These are phyloP conservation scores for Jasminum sambac DNA, from an alignment of 257 asterid species.

Conservation along the genomic window DNA sequence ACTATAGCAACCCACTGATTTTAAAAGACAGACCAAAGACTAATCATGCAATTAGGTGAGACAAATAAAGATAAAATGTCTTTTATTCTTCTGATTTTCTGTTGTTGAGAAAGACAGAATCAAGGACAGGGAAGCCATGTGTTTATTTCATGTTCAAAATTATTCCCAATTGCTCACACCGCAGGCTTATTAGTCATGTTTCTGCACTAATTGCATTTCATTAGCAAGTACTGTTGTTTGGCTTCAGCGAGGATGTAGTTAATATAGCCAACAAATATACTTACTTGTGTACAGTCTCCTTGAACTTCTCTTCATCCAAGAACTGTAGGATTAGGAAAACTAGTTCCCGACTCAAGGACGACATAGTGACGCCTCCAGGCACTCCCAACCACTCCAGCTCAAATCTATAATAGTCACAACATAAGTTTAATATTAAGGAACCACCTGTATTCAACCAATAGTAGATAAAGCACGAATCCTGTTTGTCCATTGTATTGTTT, in stretches of 20 bases:
- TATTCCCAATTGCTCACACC: slow-evolving; percentile 4
- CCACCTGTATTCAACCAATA: slow-evolving; percentile 32
- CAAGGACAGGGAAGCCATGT: slow-evolving; percentile 7
- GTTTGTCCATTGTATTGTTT: not conserved
- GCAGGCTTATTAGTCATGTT: slow-evolving; percentile 1
- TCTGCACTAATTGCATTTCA: not conserved
- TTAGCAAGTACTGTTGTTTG: not conserved
- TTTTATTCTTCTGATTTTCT: slow-evolving; percentile 1
- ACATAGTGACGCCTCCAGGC: slow-evolving; percentile 91
- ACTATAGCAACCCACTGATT: slow-evolving; percentile 15
- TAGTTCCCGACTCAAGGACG: slow-evolving; percentile 97
- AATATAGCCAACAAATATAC: slow-evolving; percentile 26
- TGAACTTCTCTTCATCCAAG: slow-evolving; percentile 96
- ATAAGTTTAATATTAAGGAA: slow-evolving; percentile 20
- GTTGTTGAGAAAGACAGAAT: slow-evolving; percentile 9
- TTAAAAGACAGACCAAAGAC: slow-evolving; percentile 5
- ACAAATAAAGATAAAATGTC: not conserved
- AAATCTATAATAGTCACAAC: slow-evolving; percentile 47
- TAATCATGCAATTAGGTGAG: not conserved
- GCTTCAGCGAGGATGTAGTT: slow-evolving; percentile 1
- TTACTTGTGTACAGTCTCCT: slow-evolving; percentile 92
- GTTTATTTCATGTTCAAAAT: slow-evolving; percentile 8
- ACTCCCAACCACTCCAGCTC: slow-evolving; percentile 99
- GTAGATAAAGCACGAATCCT: slow-evolving; percentile 10
- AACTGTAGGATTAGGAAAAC: slow-evolving; percentile 93